Evolutionary conservation across 2,329 filamentous ascomycete genomes (phyloP).

Genomic region (Epichloe festucae): DNA sequence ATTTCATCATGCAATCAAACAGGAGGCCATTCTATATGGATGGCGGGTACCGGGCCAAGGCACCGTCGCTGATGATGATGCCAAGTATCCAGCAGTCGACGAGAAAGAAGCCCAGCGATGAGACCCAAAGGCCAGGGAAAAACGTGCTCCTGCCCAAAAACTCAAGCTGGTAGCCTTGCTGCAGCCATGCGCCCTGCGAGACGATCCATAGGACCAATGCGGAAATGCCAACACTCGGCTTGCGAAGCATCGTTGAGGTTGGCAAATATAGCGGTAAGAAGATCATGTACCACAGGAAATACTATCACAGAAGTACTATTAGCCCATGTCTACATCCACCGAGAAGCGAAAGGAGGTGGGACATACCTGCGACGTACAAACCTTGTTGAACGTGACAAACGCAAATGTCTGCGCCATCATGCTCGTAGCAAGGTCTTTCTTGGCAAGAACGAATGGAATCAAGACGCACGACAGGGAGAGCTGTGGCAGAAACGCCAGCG

Average conservation of each 20-base stretch:
- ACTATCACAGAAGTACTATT: conserved; percentile 36
- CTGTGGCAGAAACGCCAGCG: conserved; percentile 80
- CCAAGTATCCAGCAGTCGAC: conserved; percentile 83
- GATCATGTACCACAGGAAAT: conserved; percentile 96
- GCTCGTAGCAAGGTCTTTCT: conserved; percentile 65
- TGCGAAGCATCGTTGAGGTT: conserved; percentile 54
- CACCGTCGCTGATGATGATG: conserved; percentile 58
- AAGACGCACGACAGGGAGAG: conserved; percentile 65
- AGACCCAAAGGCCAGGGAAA: conserved; percentile 66
- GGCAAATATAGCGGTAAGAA: conserved; percentile 88
- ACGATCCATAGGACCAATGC: conserved; percentile 62
- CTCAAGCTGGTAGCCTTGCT: conserved; percentile 62
- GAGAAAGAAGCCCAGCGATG: conserved; percentile 67
- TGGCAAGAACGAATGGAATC: conserved; percentile 64
- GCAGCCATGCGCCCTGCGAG: conserved; percentile 64
- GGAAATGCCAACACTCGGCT: conserved; percentile 45
- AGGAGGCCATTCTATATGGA: conserved; percentile 12
- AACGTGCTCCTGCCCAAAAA: conserved; percentile 76
- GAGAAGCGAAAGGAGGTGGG: too few relatives aligned
- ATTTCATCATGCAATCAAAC: conserved; percentile 8
- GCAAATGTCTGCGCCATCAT: conserved; percentile 95
- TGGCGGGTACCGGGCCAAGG: conserved; percentile 8
- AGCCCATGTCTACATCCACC: too few relatives aligned
- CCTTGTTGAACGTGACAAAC: conserved; percentile 97
- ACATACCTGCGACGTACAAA: conserved; percentile 86